phyloP scores from a whole-genome alignment of 352 stramenopile genomes.

The Pythium biforme region DNA sequence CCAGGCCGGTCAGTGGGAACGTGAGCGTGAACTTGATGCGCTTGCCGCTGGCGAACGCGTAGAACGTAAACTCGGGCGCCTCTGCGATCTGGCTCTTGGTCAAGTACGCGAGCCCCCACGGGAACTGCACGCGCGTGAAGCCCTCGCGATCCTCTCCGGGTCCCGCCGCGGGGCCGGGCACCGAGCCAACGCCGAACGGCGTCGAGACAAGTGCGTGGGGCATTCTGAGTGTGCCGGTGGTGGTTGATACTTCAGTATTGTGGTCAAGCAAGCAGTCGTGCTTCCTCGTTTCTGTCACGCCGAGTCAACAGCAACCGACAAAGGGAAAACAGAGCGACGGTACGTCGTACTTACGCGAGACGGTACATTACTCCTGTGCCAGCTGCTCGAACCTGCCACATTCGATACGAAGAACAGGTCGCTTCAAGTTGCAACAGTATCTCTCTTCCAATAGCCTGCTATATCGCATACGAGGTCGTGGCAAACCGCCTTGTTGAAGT shows the following conservation, averaged over 20 bases:
- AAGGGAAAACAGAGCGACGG: background rate
- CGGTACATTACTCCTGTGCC: slow-evolving; percentile 1
- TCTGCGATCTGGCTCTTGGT: slow-evolving; percentile 53
- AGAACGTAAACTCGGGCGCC: slow-evolving; percentile 75
- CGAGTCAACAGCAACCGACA: slow-evolving; percentile 9
- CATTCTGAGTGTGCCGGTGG: background rate
- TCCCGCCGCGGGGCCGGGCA: slow-evolving; percentile 27
- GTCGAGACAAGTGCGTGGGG: slow-evolving; percentile 47
- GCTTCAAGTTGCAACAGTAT: slow-evolving; percentile 14
- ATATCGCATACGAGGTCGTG: background rate
- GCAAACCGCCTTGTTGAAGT: slow-evolving; percentile 28
- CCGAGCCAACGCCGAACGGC: slow-evolving; percentile 65
- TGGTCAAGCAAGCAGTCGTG: too few relatives aligned
- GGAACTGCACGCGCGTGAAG: slow-evolving; percentile 70
- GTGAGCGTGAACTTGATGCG: slow-evolving; percentile 68
- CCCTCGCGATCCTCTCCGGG: slow-evolving; percentile 22
- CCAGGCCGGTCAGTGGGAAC: slow-evolving; percentile 52
- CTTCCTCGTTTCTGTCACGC: background rate
- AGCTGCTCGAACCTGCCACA: slow-evolving; percentile 16
- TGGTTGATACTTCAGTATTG: background rate
- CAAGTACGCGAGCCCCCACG: slow-evolving; percentile 74
- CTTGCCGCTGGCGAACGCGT: slow-evolving; percentile 56
- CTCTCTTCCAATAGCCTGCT: background rate
- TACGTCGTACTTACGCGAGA: slow-evolving; percentile 12
- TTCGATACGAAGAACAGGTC: slow-evolving; percentile 20